Evolutionary conservation across 495 filamentous ascomycete species (phyloP), one percentile per base, ranked within the genome.

Genomic region (Trypethelium eluteriae): DNA sequence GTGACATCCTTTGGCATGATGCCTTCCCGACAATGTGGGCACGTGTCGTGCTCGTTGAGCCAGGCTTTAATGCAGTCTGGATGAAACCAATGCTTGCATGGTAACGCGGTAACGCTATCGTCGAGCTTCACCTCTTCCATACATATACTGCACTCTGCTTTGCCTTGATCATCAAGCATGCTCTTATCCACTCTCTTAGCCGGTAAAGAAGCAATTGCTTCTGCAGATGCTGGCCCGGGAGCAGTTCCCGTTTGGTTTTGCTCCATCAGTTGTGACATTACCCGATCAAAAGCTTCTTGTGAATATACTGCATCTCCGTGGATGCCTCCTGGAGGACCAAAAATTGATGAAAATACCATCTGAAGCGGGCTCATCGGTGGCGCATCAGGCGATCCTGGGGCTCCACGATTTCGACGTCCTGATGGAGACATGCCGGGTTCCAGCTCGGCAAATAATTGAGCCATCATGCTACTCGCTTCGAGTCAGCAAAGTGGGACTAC

Each of bases 61-160:
- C 92, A 97, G 62, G 87, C 79, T 36, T 82, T 80, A 47, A 93
- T 87, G 70, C 92, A 96, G 14, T 82, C 77, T 62, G 82, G 86
- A 73, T 96, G 91, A 74, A 96, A 98, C 89, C 91, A 96, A 72
- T 98, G 94, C 2, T 81, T 87, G 77, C 94, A 98, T 2, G 93
- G 93, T 38, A 98, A 76, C 35, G 88, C 81, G 0, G 87, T 85
- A 5, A 94, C 89, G 74, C 92, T 86, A 35, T 87, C 88, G 14
- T 86, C 89, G 41, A 89, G 72, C 50, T 85, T 80, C 41, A 96
- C 86, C 2, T 89, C 82, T 65, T 97, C 93, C 82, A 97, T 98
- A 73, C 94, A 98, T 67, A 96, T 93, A 35, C 89, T 91, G 73
- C 92, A 96, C 69, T 96, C 93, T 2, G 83, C 90, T 66, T 79